phyloP scores from a whole-genome alignment of 108 stramenopile species.

The Cyclostephanos invisitatus region DNA sequence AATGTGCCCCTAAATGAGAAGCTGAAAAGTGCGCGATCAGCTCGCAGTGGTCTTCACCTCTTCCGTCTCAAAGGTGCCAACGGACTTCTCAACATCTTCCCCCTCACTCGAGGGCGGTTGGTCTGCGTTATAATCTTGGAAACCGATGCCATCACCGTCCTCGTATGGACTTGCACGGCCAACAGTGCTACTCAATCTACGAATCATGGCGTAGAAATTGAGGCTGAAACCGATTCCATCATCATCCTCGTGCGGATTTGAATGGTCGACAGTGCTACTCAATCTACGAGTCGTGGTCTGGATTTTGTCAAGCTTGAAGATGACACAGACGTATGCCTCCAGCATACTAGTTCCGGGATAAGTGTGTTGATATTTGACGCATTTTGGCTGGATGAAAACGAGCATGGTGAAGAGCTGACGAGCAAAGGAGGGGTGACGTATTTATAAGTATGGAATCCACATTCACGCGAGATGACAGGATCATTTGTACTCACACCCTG shows the following conservation, averaged over 20 bases:
- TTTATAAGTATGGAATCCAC: background rate
- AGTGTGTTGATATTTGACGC: background rate
- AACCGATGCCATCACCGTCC: background rate
- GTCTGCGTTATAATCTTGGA: background rate
- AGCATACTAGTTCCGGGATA: background rate
- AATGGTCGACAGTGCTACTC: background rate
- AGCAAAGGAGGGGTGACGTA: background rate
- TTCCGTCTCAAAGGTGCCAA: background rate
- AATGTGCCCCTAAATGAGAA: background rate
- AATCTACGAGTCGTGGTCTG: background rate
- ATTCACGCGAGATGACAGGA: background rate
- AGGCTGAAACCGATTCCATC: background rate
- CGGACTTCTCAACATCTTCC: background rate
- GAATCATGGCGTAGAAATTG: background rate
- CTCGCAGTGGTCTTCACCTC: background rate
- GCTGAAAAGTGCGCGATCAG: background rate
- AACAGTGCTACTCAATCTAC: background rate
- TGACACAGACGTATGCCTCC: background rate
- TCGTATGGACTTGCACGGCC: background rate
- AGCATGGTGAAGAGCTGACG: background rate
- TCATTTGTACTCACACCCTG: background rate
- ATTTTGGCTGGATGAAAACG: background rate
- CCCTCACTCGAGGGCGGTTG: background rate
- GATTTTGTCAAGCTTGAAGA: background rate
- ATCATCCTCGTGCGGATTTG: background rate